Conservation (phyloP, 2,329 filamentous ascomycete species). For the Epichloe baconii region DNA sequence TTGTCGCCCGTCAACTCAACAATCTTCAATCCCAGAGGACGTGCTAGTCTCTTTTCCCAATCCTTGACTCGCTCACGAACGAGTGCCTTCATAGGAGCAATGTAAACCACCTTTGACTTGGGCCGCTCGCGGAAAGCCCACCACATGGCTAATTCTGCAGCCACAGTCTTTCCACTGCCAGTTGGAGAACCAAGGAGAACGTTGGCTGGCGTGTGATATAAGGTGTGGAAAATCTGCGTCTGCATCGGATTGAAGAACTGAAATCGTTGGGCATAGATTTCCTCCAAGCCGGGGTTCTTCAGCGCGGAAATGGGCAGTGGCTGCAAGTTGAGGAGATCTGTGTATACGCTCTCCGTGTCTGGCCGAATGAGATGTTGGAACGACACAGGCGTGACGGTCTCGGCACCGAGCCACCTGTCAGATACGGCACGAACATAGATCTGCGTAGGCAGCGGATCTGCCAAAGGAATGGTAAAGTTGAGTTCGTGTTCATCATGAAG, state of each 20-base stretch:
- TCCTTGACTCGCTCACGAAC: conserved; percentile 94
- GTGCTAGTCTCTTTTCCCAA: conserved; percentile 72
- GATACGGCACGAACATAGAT: conserved; percentile 93
- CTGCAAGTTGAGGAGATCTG: conserved; percentile 82
- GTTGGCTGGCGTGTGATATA: conserved; percentile 86
- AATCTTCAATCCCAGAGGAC: conserved; percentile 73
- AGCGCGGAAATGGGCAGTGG: conserved; percentile 77
- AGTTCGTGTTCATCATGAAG: conserved; percentile 93
- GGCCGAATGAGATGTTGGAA: conserved; percentile 97
- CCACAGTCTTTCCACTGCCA: conserved; percentile 93
- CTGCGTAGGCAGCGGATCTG: conserved; percentile 85
- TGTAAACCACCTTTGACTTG: conserved; percentile 95
- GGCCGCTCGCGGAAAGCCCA: conserved; percentile 94
- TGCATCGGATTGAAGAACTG: conserved; percentile 99
- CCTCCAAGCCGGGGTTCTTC: conserved; percentile 76
- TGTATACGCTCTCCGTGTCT: conserved; percentile 95
- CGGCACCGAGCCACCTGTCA: conserved; percentile 90
- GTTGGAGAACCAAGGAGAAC: conserved; percentile 92
- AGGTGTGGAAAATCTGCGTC: conserved; percentile 92
- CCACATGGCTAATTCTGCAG: conserved; percentile 96
- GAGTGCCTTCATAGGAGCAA: conserved; percentile 97
- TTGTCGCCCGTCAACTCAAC: conserved; percentile 96
- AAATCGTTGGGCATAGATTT: conserved; percentile 79
- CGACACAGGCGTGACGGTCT: conserved; percentile 88
- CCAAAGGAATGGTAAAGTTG: conserved; percentile 91